Conservation (phyloP, 1,284 basidiomycete species). For the Fomitopsis palustris region DNA sequence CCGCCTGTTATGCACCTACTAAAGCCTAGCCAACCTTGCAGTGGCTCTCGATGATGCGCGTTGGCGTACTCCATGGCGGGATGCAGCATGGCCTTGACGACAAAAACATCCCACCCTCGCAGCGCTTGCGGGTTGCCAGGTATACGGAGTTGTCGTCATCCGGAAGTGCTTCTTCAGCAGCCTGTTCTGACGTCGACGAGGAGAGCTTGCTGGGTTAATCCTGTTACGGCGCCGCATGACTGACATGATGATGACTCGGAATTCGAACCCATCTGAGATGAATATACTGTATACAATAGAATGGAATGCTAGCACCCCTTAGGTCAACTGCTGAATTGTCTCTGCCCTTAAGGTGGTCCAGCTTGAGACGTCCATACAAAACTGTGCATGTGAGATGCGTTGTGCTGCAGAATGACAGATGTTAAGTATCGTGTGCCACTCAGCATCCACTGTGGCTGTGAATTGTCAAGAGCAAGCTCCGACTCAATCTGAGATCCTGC, state of each 20-base stretch:
- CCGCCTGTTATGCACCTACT: neutral
- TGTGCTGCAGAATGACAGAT: too few species aligned
- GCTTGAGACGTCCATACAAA: too few species aligned
- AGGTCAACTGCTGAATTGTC: too few species aligned
- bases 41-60: constrained; percentile 87
- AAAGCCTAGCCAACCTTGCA: constrained; percentile 25
- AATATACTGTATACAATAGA: too few species aligned
- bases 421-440: too few species aligned
- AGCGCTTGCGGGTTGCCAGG: constrained; percentile 63
- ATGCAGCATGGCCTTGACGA: constrained; percentile 61
- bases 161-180: constrained; percentile 37
- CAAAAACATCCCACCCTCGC: constrained; percentile 61
- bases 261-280: neutral
- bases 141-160: constrained; percentile 58
- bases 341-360: too few species aligned
- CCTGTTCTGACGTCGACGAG: constrained; percentile 30
- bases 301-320: too few species aligned
- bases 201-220: constrained; percentile 35
- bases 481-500: neutral
- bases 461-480: neutral
- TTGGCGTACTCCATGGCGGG: constrained; percentile 82
- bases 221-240: neutral
- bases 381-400: too few species aligned
- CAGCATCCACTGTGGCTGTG: neutral
- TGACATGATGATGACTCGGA: neutral